phyloP scores from a whole-genome alignment of 2,329 filamentous ascomycete species.

The Ampelomyces quisqualis region DNA sequence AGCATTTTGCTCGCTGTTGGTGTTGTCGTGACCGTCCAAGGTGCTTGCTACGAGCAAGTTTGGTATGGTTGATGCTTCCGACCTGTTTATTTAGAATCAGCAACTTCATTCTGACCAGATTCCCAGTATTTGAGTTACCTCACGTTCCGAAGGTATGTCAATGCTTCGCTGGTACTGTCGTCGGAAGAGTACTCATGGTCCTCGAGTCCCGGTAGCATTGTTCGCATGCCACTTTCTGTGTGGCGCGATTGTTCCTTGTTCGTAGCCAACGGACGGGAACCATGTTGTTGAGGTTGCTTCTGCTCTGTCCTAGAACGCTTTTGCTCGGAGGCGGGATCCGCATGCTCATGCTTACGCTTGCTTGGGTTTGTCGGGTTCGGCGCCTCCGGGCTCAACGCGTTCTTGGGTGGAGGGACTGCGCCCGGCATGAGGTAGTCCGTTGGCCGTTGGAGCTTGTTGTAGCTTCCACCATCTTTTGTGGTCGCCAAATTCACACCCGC shows the following conservation, averaged over 20 bases:
- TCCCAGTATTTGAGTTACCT: conserved; percentile 25
- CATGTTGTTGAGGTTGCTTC: neutral
- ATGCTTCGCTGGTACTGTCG: conserved; percentile 31
- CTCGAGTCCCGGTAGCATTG: conserved; percentile 32
- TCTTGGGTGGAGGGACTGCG: conserved; percentile 8
- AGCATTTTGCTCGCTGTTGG: conserved; percentile 46
- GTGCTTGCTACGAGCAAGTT: conserved; percentile 62
- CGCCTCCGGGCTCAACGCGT: conserved; percentile 2
- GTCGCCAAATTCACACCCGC: conserved; percentile 29
- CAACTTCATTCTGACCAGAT: neutral
- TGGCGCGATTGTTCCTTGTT: conserved; percentile 8
- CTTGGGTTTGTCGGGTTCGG: conserved; percentile 3
- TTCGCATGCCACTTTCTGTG: conserved; percentile 30
- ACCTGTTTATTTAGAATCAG: conserved; percentile 52
- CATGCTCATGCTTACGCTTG: conserved; percentile 29
- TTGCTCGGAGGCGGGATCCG: conserved; percentile 6
- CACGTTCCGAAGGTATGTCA: conserved; percentile 40
- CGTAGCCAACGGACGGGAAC: neutral
- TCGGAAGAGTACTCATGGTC: conserved; percentile 31
- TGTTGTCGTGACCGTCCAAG: conserved; percentile 13
- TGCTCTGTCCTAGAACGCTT: conserved; percentile 20
- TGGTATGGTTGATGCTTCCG: conserved; percentile 73
- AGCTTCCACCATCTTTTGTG: conserved; percentile 38
- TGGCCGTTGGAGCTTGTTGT: conserved; percentile 43
- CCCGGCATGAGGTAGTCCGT: conserved; percentile 27